Evolutionary conservation across 2,329 filamentous ascomycete genomes (phyloP), one percentile per base, ranked within the genome.

Genomic region (Trichoderma arundinaceum): DNA sequence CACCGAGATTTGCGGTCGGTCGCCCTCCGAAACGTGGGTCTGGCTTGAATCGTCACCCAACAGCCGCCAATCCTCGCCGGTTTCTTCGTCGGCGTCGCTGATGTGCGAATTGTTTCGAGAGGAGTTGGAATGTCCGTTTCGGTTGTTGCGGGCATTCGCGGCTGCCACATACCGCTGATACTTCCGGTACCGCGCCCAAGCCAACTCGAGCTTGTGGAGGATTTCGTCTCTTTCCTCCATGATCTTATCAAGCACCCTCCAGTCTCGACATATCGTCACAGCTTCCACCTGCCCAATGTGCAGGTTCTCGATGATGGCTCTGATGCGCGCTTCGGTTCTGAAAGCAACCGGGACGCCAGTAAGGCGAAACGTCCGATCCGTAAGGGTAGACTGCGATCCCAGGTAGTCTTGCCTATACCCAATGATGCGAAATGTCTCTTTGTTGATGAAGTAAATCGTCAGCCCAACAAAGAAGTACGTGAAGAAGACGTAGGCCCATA

Each of bases 401-500:
- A 99, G 84, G 74, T 97, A 99, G 66, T 93, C 88, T 76, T 99
- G 95, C 28, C 95, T 85, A 35, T 94, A 86, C 65, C 89, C 86
- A 69, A 98, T 96, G 60, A 99, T 90, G 66, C 88, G 90, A 70
- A 90, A 87, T 0, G 95, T 98, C 78, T 97, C 90, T 48, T 85
- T 85, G 66, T 94, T 88, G 72, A 98, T 88, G 71, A 94, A 86
- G 75, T 94, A 96, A 12, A 97, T 81, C 0, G 92, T 91, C 48
- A 98, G 79, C 1, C 82, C 87, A 6, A 90, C 94, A 77, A 98
- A 99, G 58, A 98, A 84, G 80, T 97, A 99, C 1, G 93, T 92
- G 72, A 99, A 99, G n/a, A 91, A 83, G 13, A 97, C 86, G 74
- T 98, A 97, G 73, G 94, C 91, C 93, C 94, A 97, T 1, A 97